A percentile compares a stretch with the other conserved stretches of the same genome.
Evolutionary conservation across 2,329 filamentous ascomycete species (phyloP).

Genomic region (Phaeoacremonium minimum): DNA sequence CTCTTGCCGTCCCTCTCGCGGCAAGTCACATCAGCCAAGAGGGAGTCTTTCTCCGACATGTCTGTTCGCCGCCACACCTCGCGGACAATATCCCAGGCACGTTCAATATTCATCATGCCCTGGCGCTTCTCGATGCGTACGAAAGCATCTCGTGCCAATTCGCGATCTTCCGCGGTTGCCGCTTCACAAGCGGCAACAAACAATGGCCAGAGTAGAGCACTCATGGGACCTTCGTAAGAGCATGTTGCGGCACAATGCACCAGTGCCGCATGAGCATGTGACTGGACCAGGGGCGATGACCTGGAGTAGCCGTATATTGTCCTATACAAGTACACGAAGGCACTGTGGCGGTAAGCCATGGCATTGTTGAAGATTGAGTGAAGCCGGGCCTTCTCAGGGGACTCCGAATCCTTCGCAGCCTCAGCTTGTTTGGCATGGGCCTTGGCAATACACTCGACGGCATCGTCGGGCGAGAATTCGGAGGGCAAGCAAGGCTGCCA

Average conservation of each 20-base stretch:
- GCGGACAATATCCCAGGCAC: slow-evolving; percentile 55
- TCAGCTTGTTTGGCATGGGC: background rate
- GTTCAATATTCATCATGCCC: slow-evolving; percentile 61
- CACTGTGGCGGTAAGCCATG: slow-evolving; percentile 55
- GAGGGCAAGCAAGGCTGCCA: slow-evolving; percentile 51
- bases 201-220: slow-evolving; percentile 59
- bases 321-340: slow-evolving; percentile 54
- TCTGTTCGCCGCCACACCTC: slow-evolving; percentile 58
- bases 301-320: slow-evolving; percentile 45
- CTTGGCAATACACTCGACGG: slow-evolving; percentile 6
- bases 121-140: slow-evolving; percentile 49
- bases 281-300: slow-evolving; percentile 45
- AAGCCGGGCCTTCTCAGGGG: slow-evolving; percentile 34
- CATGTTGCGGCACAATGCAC: slow-evolving; percentile 52
- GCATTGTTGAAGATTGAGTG: slow-evolving; percentile 55
- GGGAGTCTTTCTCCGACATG: slow-evolving; percentile 11
- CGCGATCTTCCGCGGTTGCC: slow-evolving; percentile 40
- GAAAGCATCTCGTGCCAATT: slow-evolving; percentile 47
- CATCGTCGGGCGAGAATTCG: slow-evolving; percentile 22
- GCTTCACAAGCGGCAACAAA: slow-evolving; percentile 63
- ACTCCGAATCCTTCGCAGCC: slow-evolving; percentile 5
- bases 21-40: slow-evolving; percentile 5
- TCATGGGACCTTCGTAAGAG: slow-evolving; percentile 53
- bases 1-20: slow-evolving; percentile 7
- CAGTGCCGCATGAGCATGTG: slow-evolving; percentile 45